Base-by-base conservation (phyloP, 169 alveolate genomes). In the Eimeria sp. region DNA sequence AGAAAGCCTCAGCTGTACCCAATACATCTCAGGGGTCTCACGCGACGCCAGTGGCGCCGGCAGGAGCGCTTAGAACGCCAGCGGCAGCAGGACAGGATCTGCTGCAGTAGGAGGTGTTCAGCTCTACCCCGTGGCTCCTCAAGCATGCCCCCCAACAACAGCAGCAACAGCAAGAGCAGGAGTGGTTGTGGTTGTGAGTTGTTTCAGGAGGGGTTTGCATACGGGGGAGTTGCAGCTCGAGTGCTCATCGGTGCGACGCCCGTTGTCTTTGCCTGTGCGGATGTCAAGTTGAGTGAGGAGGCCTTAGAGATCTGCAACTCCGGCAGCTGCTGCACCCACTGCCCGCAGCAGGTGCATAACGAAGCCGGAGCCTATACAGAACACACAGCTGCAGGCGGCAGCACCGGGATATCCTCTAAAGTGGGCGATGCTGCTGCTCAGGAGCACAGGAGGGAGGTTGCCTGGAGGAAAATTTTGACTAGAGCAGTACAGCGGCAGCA, bases 161-260 rank as follows among this genome's bases (percentile, higher is more conserved):
- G 61, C 61, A 54, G 61, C 61, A 54, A 54, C 61, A 54, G 6
- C 61, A 54, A 14, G 6, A 54, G 54, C 92, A 25, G 30, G 18
- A 45, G 61, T 11, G 58, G 43, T 27, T 83, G 92, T 49, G 92
- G 92, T 25, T 83, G 92, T 34, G 92, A 83, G 92, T 25, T 27
- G 57, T 54, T 27, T 13, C 61, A 43, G 54, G 92, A 83, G 34
- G 92, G 45, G 20, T 83, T 83, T 58, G 92, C 92, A 4, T 83
- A 83, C 61, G 92, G 92, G 34, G 92, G 92, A 27, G 54, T 83
- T 70, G 92, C 92, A 5, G 92, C 92, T 5, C 92, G 92, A 10
- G 70, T 83, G 6, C 75, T 83, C 78, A 57, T 83, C 13, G 92
- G 92, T 14, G 92, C 92, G 61, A 83, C 92, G 40, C 92, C 92